Conservation (phyloP, 768 basidiomycete species). For the Tulasnella sp. region DNA sequence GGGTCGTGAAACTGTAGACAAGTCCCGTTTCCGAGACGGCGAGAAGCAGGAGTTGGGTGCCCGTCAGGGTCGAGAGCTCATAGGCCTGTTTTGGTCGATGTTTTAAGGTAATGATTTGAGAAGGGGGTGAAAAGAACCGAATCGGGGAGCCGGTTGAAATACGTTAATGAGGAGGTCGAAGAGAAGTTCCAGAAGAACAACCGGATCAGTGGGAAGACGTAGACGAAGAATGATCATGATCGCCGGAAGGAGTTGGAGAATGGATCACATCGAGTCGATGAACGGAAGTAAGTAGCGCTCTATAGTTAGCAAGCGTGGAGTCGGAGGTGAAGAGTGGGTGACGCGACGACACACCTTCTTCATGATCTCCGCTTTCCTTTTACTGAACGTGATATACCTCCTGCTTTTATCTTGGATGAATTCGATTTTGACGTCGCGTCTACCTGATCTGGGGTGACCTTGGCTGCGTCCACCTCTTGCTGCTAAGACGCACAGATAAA, state of each 20-base stretch:
- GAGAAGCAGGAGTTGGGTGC: constrained; percentile 91
- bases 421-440: constrained; percentile 99
- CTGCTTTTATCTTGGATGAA: constrained; percentile 99
- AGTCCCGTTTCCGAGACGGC: constrained; percentile 99
- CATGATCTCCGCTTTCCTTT: constrained; percentile 99
- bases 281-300: neutral
- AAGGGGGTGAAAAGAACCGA: neutral
- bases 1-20: constrained; percentile 97
- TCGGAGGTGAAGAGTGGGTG: too few species aligned
- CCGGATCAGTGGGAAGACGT: neutral
- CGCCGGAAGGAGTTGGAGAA: neutral
- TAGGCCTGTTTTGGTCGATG: constrained; percentile 55
- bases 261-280: neutral
- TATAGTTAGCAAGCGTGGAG: too few species aligned
- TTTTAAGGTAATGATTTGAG: neutral
- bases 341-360: constrained; percentile 77
- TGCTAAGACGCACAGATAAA: neutral
- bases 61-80: constrained; percentile 94
- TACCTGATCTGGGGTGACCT: constrained; percentile 73
- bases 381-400: constrained; percentile 99
- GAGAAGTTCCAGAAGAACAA: neutral
- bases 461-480: constrained; percentile 31
- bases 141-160: neutral
- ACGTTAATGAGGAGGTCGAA: neutral
- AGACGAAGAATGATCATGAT: neutral